These are phyloP conservation scores for Chrysophaeum taylorii DNA, from an alignment of 352 stramenopile species.

Conservation along the genomic window DNA sequence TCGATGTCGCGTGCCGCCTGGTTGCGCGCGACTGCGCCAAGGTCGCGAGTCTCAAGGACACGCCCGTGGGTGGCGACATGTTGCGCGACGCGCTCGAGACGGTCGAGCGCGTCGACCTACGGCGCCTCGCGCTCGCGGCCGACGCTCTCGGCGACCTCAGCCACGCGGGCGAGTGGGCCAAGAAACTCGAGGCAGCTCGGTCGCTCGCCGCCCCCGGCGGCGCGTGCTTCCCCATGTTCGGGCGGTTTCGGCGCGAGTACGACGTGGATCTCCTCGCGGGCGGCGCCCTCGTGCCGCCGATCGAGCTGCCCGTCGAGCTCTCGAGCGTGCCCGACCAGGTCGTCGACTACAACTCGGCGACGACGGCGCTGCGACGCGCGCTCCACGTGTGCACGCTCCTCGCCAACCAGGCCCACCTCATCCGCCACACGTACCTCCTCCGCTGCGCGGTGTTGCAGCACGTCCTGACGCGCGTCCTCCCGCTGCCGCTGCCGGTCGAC, in stretches of 20 bases:
- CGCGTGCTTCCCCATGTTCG: slow-evolving; percentile 52
- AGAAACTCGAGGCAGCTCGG: too few species aligned
- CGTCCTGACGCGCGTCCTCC: slow-evolving; percentile 64
- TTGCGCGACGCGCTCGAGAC: neutral
- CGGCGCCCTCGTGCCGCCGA: slow-evolving; percentile 50
- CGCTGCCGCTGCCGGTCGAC: slow-evolving; percentile 53
- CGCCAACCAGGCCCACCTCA: slow-evolving; percentile 63
- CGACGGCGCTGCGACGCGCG: slow-evolving; percentile 58
- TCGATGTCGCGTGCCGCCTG: slow-evolving; percentile 25
- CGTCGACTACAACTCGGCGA: slow-evolving; percentile 57
- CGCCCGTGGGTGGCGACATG: slow-evolving; percentile 17
- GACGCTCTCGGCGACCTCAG: too few species aligned
- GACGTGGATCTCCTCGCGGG: slow-evolving; percentile 56
- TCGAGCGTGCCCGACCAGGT: slow-evolving; percentile 59
- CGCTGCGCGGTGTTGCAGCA: slow-evolving; percentile 67
- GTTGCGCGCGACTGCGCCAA: slow-evolving; percentile 29
- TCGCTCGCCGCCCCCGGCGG: slow-evolving; percentile 15
- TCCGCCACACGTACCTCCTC: slow-evolving; percentile 74
- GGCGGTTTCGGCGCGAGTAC: slow-evolving; percentile 59
- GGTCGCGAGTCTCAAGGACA: slow-evolving; percentile 17
- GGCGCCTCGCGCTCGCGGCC: neutral
- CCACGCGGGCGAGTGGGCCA: too few species aligned
- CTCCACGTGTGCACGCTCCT: slow-evolving; percentile 69
- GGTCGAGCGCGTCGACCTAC: neutral
- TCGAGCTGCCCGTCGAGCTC: slow-evolving; percentile 68